Conservation (phyloP, 306 rosid genomes). For the Inga leiocalycina region DNA sequence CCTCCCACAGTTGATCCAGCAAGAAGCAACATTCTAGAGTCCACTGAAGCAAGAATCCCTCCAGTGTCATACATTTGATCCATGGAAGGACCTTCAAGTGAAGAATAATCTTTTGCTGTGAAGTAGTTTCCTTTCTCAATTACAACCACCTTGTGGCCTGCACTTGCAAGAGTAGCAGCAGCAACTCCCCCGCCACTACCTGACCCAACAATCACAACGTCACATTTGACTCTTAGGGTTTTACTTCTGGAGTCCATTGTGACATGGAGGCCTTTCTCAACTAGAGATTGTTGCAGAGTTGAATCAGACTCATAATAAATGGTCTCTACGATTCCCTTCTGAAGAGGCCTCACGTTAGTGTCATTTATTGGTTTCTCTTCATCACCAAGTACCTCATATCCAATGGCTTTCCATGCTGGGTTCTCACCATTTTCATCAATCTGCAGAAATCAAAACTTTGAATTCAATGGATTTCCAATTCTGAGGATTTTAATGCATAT, state of each 20-base stretch:
- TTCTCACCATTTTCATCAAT: conserved; percentile 69
- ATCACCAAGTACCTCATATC: conserved; percentile 51
- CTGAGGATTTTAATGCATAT: background rate
- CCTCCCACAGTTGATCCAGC: conserved; percentile 89
- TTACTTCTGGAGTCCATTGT: conserved; percentile 37
- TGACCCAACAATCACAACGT: conserved; percentile 74
- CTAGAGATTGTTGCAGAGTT: conserved; percentile 52
- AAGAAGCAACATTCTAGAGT: conserved; percentile 54
- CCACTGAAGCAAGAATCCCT: conserved; percentile 47
- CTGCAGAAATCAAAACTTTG: conserved; percentile 36
- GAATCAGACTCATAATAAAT: conserved; percentile 41
- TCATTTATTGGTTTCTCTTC: conserved; percentile 33
- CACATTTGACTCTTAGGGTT: conserved; percentile 61
- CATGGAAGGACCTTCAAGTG: conserved; percentile 78
- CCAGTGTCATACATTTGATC: conserved; percentile 74
- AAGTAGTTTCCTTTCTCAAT: conserved; percentile 86
- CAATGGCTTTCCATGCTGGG: conserved; percentile 80
- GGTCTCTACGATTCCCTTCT: conserved; percentile 72
- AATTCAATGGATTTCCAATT: background rate
- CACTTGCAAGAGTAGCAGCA: conserved; percentile 70
- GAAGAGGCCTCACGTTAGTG: conserved; percentile 46
- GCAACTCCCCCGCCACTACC: conserved; percentile 96
- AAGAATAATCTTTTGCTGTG: conserved; percentile 62
- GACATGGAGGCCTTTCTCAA: conserved; percentile 58
- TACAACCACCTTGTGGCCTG: conserved; percentile 78